These are phyloP conservation scores for Amanita muscaria DNA, from an alignment of 768 basidiomycete genomes.

Conservation along the genomic window DNA sequence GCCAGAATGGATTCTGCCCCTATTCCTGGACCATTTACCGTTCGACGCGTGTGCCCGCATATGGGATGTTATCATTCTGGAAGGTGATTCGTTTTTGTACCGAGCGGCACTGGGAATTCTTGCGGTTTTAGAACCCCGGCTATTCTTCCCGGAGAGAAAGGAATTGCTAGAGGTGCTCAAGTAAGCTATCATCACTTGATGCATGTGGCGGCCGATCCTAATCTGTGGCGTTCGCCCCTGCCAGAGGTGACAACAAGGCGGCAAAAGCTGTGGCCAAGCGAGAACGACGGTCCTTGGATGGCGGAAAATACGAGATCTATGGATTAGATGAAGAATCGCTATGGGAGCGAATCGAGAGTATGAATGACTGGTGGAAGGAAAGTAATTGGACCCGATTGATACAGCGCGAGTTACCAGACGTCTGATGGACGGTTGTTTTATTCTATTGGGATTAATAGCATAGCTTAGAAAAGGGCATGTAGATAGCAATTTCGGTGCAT, in stretches of 20 bases:
- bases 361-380: slow-evolving; percentile 92
- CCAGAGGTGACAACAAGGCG: slow-evolving; percentile 80
- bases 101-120: slow-evolving; percentile 78
- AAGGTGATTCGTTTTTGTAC: slow-evolving; percentile 87
- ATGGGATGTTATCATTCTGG: slow-evolving; percentile 82
- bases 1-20: slow-evolving; percentile 69
- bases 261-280: slow-evolving; percentile 75
- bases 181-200: slow-evolving; percentile 29
- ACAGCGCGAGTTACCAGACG: slow-evolving; percentile 79
- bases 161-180: slow-evolving; percentile 73
- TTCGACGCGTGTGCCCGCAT: slow-evolving; percentile 85
- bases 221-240: too few relatives aligned
- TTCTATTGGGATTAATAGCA: background rate
- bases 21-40: slow-evolving; percentile 82
- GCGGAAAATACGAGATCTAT: slow-evolving; percentile 80
- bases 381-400: slow-evolving; percentile 81
- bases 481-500: too few relatives aligned
- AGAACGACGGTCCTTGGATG: slow-evolving; percentile 52
- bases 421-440: slow-evolving; percentile 19
- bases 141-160: slow-evolving; percentile 81
- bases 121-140: slow-evolving; percentile 71
- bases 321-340: slow-evolving; percentile 78
- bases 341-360: slow-evolving; percentile 73
- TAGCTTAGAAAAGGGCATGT: too few relatives aligned
- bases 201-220: too few relatives aligned